Base-by-base conservation (phyloP, 306 rosid species). In the Fragaria ananassa region DNA sequence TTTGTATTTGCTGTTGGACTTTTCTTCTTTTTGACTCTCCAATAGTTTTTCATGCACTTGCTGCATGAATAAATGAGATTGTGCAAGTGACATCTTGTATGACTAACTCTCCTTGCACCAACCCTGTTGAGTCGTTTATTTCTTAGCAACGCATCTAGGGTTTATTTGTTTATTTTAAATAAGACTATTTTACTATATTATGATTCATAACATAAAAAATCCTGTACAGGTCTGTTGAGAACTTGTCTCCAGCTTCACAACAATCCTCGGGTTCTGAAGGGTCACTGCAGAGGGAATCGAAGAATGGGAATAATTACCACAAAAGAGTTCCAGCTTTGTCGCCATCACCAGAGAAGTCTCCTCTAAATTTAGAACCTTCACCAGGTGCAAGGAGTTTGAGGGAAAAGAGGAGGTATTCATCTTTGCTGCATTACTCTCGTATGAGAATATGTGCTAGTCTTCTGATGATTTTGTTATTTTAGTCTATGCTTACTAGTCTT, bases 381-480 rank as follows among this genome's bases (percentile, higher is more conserved):
- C 80, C 81, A 12, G 81, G 56, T 56, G 79, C 68, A 37, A 83
- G 88, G 74, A 91, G 83, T 73, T 58, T 68, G 68, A 81, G 82
- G 68, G 90, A 76, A 73, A 87, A 85, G 71, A 80, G 86, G 81
- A 89, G 93, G 98, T 89, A 82, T 54, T 73, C 61, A 64, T 81
- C 64, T 78, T 64, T 51, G 58, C 10, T 72, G 71, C 29, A 27
- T 35, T 25, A 44, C 51, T 34, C 12, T 76, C 65, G 10, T 34
- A 14, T 44, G 6, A 47, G 57, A 12, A 21, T 37, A 35, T 12
- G 56, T 23, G 42, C 47, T 56, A 31, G 25, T 10, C 18, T 80
- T 79, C 39, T 70, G 10, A 53, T 44, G 37, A 25, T 53, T 78
- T 61, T 67, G 18, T 41, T 80, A 34, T 42, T 61, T 68, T 76